These are phyloP conservation scores for Cordyceps fumosorosea DNA, from an alignment of 2,329 filamentous ascomycete genomes.

Conservation along the genomic window DNA sequence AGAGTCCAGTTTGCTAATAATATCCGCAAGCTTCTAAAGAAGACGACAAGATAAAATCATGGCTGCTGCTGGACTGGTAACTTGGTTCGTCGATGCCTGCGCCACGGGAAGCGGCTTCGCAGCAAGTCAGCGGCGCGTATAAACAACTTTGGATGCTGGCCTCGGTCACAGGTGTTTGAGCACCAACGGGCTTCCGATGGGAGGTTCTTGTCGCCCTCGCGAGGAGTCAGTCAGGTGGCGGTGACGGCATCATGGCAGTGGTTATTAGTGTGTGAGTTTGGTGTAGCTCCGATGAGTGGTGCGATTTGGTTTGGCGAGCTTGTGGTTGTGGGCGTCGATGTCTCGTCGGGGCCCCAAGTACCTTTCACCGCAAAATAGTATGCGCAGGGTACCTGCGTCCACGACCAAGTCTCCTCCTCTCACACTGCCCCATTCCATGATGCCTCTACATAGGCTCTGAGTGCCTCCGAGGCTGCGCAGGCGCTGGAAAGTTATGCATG, in stretches of 20 bases:
- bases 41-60: too few relatives aligned
- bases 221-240: conserved; percentile 3
- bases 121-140: too few relatives aligned
- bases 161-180: background rate
- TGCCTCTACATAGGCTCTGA: background rate
- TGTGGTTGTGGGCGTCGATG: background rate
- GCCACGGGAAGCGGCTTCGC: too few relatives aligned
- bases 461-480: too few relatives aligned
- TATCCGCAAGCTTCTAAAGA: too few relatives aligned
- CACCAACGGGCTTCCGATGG: background rate
- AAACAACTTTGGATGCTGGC: too few relatives aligned
- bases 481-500: too few relatives aligned
- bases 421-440: background rate
- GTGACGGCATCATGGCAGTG: background rate
- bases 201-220: background rate
- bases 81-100: too few relatives aligned
- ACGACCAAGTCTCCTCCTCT: too few relatives aligned
- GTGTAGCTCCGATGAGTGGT: background rate
- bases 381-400: background rate
- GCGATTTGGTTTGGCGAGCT: background rate
- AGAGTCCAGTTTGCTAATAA: too few relatives aligned
- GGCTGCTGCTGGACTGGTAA: too few relatives aligned
- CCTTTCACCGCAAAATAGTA: background rate
- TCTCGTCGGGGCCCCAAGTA: background rate
- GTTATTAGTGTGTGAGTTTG: background rate